Percentiles rank a stretch among this genome's conserved stretches.
These are phyloP conservation scores for Ustilago loliicola DNA, from an alignment of 1,284 basidiomycete species.

Conservation along the genomic window DNA sequence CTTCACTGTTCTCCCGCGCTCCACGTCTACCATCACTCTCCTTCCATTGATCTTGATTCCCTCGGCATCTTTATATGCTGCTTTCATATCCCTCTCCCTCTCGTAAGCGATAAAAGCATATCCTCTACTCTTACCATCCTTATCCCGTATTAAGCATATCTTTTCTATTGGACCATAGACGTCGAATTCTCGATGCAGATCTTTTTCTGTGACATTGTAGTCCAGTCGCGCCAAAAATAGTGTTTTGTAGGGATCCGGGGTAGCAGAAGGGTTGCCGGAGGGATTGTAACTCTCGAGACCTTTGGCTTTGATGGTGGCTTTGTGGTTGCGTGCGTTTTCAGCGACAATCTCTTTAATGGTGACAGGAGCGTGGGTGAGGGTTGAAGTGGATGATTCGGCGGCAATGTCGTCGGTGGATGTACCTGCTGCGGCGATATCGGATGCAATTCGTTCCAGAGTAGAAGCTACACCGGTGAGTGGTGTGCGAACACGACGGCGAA, in stretches of 20 bases:
- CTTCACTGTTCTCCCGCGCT: constrained; percentile 95
- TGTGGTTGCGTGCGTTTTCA: constrained; percentile 35
- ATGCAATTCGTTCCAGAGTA: constrained; percentile 60
- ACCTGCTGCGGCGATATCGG: constrained; percentile 61
- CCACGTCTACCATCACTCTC: constrained; percentile 95
- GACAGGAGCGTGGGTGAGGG: constrained; percentile 50
- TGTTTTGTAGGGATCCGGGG: constrained; percentile 98
- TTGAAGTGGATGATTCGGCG: constrained; percentile 17
- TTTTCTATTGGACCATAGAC: constrained; percentile 93
- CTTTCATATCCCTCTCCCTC: constrained; percentile 94
- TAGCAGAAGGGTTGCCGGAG: constrained; percentile 88
- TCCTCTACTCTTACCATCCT: constrained; percentile 83
- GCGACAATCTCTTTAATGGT: constrained; percentile 56
- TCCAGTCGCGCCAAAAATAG: constrained; percentile 92
- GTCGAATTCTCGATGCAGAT: constrained; percentile 94
- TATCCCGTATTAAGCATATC: constrained; percentile 88
- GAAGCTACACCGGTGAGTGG: constrained; percentile 63
- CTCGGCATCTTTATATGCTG: constrained; percentile 99
- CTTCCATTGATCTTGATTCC: constrained; percentile 95
- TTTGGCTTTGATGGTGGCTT: constrained; percentile 31
- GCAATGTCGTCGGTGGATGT: constrained; percentile 57
- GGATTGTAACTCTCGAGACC: constrained; percentile 77
- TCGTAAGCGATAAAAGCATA: constrained; percentile 99
- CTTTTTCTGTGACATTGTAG: constrained; percentile 88
- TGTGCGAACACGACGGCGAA: constrained; percentile 29